phyloP scores from a whole-genome alignment of 306 rosid species.

The Cucurbita ficifolia region DNA sequence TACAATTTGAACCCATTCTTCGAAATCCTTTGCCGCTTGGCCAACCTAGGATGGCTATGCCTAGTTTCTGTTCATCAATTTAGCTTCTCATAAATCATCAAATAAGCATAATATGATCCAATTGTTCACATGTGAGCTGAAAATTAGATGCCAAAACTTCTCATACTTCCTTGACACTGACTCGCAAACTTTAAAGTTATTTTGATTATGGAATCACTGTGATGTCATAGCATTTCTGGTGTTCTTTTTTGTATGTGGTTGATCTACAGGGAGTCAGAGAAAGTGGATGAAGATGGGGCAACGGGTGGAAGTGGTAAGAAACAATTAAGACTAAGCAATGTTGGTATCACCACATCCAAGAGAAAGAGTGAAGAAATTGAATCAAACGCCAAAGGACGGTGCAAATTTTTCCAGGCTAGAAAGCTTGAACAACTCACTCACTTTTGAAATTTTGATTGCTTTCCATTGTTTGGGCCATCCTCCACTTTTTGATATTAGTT shows the following conservation, averaged over 20 bases:
- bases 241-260: not conserved
- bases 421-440: conserved; percentile 56
- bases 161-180: not conserved
- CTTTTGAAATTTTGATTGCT: conserved; percentile 24
- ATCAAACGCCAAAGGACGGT: conserved; percentile 78
- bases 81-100: not conserved
- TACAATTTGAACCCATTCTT: not conserved
- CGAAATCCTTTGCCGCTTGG: not conserved
- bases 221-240: not conserved
- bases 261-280: conserved; percentile 52
- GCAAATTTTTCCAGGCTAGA: conserved; percentile 70
- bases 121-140: not conserved
- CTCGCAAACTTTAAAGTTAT: not conserved
- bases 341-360: conserved; percentile 63
- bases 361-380: conserved; percentile 73
- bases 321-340: conserved; percentile 56
- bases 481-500: not conserved
- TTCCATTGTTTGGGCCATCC: not conserved
- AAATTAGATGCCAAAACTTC: not conserved
- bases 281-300: conserved; percentile 42
- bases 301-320: conserved; percentile 33
- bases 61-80: not conserved
- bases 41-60: not conserved
- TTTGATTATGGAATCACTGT: not conserved
- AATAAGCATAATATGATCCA: not conserved